Percentiles rank a stretch among this genome's conserved stretches.
Conservation (phyloP, 2,329 filamentous ascomycete species). For the Aspergillus ruber region DNA sequence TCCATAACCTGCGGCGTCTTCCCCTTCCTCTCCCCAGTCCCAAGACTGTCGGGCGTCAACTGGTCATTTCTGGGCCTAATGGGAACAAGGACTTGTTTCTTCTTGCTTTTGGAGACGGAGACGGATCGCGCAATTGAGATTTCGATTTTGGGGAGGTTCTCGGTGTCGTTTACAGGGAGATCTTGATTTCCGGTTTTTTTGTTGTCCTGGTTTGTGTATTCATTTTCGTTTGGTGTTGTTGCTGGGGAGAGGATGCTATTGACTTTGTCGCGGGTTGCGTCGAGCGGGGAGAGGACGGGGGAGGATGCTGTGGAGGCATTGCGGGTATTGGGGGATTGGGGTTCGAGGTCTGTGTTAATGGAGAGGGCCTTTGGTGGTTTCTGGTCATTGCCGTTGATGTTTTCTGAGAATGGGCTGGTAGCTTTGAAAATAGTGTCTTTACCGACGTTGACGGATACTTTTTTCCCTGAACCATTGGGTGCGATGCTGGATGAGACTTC, state of each 20-base stretch:
- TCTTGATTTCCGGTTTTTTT: slow-evolving; percentile 3
- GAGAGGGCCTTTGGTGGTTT: neutral
- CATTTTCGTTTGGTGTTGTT: slow-evolving; percentile 12
- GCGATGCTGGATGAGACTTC: neutral
- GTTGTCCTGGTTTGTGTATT: slow-evolving; percentile 10
- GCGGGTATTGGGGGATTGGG: slow-evolving; percentile 7
- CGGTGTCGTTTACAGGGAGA: slow-evolving; percentile 2
- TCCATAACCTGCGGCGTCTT: slow-evolving; percentile 24
- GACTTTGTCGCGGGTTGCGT: slow-evolving; percentile 6
- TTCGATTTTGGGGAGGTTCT: slow-evolving; percentile 19
- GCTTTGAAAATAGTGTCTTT: neutral
- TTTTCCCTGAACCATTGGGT: neutral
- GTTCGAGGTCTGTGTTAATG: slow-evolving; percentile 3
- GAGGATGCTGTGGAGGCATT: slow-evolving; percentile 7
- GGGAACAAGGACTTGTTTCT: slow-evolving; percentile 32
- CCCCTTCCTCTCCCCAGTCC: slow-evolving; percentile 21
- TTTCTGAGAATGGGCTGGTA: neutral
- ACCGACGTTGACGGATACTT: neutral
- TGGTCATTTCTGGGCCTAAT: slow-evolving; percentile 20
- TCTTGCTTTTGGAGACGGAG: slow-evolving; percentile 29
- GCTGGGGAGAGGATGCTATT: slow-evolving; percentile 13
- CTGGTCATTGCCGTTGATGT: neutral
- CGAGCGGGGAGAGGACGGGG: slow-evolving; percentile 10
- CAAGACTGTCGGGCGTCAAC: slow-evolving; percentile 19
- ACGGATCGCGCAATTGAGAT: slow-evolving; percentile 35